Percentiles rank a stretch among this genome's conserved stretches.
phyloP scores from a whole-genome alignment of 495 filamentous ascomycete genomes.

The Aspergillus leporis region DNA sequence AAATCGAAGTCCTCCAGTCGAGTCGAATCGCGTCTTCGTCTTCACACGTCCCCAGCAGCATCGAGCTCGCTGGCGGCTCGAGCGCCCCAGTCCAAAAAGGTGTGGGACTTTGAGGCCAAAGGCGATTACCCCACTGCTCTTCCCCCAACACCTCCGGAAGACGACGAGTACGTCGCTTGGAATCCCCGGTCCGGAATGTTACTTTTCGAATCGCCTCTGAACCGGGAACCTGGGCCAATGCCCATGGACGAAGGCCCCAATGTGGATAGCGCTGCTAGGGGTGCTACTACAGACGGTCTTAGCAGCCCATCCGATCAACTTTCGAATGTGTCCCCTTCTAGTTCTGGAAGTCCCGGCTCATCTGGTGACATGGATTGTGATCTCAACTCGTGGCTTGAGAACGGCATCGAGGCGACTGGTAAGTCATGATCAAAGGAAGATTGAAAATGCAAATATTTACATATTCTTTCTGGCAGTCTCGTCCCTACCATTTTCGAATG shows the following conservation, averaged over 20 bases:
- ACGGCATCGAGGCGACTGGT: slow-evolving; percentile 46
- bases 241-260: slow-evolving; percentile 41
- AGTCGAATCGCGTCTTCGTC: slow-evolving; percentile 36
- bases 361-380: slow-evolving; percentile 44
- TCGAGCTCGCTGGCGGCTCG: slow-evolving; percentile 37
- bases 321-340: slow-evolving; percentile 37
- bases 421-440: slow-evolving; percentile 15
- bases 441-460: slow-evolving; percentile 1
- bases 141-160: slow-evolving; percentile 46
- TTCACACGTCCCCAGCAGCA: slow-evolving; percentile 36
- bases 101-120: slow-evolving; percentile 33
- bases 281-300: slow-evolving; percentile 29
- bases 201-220: slow-evolving; percentile 34
- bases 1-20: slow-evolving; percentile 29
- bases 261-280: slow-evolving; percentile 31
- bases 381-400: slow-evolving; percentile 45
- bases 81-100: slow-evolving; percentile 23
- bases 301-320: slow-evolving; percentile 38
- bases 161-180: slow-evolving; percentile 45
- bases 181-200: slow-evolving; percentile 37
- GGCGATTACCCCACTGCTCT: slow-evolving; percentile 39
- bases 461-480: slow-evolving; percentile 31
- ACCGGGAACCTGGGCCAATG: slow-evolving; percentile 30
- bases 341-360: slow-evolving; percentile 38
- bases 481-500: slow-evolving; percentile 36